Conservation (phyloP, 2,329 filamentous ascomycete species). For the Talaromyces sp. region DNA sequence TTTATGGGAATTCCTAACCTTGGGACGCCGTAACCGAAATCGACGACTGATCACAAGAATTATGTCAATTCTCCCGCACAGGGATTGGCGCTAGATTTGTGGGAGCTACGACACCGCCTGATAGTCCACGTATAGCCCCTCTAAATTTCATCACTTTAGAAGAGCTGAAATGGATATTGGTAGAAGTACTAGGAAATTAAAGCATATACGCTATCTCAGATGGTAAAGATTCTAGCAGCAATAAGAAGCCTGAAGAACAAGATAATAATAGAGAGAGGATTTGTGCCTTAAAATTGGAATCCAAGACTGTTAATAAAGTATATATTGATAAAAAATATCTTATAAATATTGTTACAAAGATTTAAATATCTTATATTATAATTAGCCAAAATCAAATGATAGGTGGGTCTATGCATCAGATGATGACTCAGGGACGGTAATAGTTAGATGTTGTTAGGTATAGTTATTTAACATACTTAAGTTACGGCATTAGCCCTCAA, state of each 20-base stretch:
- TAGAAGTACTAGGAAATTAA: neutral
- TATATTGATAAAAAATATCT: neutral
- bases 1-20: neutral
- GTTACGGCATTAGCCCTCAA: too few species aligned
- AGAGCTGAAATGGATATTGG: constrained; percentile 1
- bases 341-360: too few species aligned
- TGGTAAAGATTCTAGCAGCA: neutral
- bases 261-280: neutral
- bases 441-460: too few species aligned
- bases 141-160: neutral
- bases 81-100: neutral
- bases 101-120: neutral
- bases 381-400: too few species aligned
- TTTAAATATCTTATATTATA: too few species aligned
- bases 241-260: neutral
- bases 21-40: neutral
- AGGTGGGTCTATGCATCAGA: too few species aligned
- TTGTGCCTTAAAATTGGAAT: neutral
- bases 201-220: neutral
- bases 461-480: too few species aligned
- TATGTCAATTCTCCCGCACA: neutral
- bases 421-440: too few species aligned
- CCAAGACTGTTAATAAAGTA: neutral
- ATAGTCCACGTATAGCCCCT: neutral
- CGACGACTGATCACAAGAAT: neutral